A percentile compares a stretch with the other conserved stretches of the same genome.
phyloP scores from a whole-genome alignment of 192 early-diverging fungal genomes.

The Entomortierella chlamydospora region DNA sequence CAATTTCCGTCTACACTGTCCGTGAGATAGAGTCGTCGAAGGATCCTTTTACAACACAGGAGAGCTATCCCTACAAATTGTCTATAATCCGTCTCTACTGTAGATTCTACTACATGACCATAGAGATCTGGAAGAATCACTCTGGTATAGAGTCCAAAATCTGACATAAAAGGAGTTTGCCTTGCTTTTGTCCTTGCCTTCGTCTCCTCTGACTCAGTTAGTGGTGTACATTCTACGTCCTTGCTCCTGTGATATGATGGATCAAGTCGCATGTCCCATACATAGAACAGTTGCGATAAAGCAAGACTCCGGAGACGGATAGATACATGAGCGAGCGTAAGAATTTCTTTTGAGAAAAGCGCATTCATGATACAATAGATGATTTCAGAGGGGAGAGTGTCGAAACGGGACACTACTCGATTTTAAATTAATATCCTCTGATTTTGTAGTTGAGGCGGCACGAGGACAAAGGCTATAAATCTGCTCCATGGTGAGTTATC shows the following conservation, averaged over 20 bases:
- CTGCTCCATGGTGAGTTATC: too few species aligned
- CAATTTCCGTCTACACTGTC: not conserved
- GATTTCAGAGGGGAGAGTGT: constrained; percentile 28
- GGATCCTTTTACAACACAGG: constrained; percentile 9
- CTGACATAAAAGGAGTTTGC: too few species aligned
- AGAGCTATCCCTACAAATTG: constrained; percentile 3
- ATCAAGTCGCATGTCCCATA: constrained; percentile 8
- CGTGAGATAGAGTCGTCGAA: constrained; percentile 33
- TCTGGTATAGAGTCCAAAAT: constrained; percentile 28
- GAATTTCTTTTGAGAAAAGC: constrained; percentile 5
- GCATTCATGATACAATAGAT: constrained; percentile 21
- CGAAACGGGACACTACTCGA: not conserved
- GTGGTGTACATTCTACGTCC: too few species aligned
- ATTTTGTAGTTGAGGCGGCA: not conserved
- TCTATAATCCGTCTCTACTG: not conserved
- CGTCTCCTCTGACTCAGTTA: not conserved
- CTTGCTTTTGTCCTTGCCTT: not conserved
- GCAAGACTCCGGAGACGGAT: constrained; percentile 12
- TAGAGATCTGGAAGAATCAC: constrained; percentile 27
- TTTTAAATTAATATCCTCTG: not conserved
- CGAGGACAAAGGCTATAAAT: not conserved
- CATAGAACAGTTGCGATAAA: constrained; percentile 1
- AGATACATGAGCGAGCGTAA: constrained; percentile 13
- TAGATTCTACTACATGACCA: not conserved
- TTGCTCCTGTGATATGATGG: too few species aligned